Base-by-base conservation (phyloP, 2,329 filamentous ascomycete genomes). In the Arthroderma sp. region DNA sequence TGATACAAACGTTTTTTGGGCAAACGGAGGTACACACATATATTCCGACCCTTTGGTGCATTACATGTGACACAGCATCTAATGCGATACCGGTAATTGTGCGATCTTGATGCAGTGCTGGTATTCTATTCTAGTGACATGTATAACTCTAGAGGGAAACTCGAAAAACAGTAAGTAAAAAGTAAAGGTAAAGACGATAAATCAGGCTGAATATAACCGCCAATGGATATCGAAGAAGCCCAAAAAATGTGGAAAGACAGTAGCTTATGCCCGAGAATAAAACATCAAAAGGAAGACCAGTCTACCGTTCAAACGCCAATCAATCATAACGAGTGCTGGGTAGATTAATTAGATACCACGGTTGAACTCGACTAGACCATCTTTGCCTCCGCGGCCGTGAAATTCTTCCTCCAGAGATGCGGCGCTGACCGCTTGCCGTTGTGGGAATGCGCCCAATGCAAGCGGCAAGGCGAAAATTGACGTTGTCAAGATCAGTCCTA, bases 301-400 rank as follows among this genome's bases (percentile, higher is more conserved):
- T 22, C 15, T 22, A 22, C 15, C 15, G 15, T 22, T 22, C 15
- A 22, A 22, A 22, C 15, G 15, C 15, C 15, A 22, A 22, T 22
- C 29, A 10, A 33, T 6, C 40, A 42, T 30, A 22, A 22, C 15
- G 15, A 22, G 15, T 22, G 15, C 9, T 37, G 10, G 7, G 31
- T 36, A 11, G 2, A 22, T 22, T 22, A 22, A 22, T 66, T 69
- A 95, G 56, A 98, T 89, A 8, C 91, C 91, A 57, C 91, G 78
- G 65, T 98, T 96, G 66, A 98, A 96, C 61, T 93, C 85, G n/a
- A 98, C 84, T 69, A 86, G 72, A 0, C 85, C 88, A 44, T 76
- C 75, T 51, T 81, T 75, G 1, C 88, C 89, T 30, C 86, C 88
- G 46, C 76, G 77, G 5, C 78, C 81, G 66, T 81, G 82, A 62